These are phyloP conservation scores for Curvularia verruculosa DNA, from an alignment of 2,329 filamentous ascomycete species.

Conservation along the genomic window DNA sequence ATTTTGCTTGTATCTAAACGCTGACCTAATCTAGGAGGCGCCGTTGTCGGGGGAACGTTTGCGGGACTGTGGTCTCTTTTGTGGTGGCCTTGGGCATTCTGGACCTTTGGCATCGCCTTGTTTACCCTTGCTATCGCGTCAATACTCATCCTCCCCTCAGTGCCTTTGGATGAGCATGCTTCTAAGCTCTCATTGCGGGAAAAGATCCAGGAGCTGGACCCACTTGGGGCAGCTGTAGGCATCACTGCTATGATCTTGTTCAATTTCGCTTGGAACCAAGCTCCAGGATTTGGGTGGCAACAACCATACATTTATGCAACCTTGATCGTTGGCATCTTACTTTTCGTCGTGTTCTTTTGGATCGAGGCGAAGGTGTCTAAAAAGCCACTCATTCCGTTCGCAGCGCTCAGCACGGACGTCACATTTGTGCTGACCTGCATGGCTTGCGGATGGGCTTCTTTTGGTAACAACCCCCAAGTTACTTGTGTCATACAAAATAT, in stretches of 20 bases:
- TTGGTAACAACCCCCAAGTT: constrained; percentile 29
- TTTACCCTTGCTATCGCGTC: constrained; percentile 47
- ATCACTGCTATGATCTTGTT: constrained; percentile 63
- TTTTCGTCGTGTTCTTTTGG: constrained; percentile 63
- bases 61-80: constrained; percentile 50
- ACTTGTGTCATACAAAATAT: neutral
- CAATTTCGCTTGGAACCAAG: constrained; percentile 73
- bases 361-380: constrained; percentile 54
- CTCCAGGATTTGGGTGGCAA: constrained; percentile 64
- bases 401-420: constrained; percentile 56
- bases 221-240: constrained; percentile 56
- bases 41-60: constrained; percentile 51
- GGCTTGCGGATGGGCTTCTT: constrained; percentile 51
- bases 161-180: constrained; percentile 26
- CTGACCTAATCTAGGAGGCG: constrained; percentile 40
- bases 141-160: constrained; percentile 50
- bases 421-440: constrained; percentile 63
- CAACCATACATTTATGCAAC: constrained; percentile 62
- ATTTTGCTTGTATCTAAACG: neutral
- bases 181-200: constrained; percentile 20
- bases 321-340: constrained; percentile 62
- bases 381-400: constrained; percentile 65
- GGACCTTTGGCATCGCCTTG: constrained; percentile 51
- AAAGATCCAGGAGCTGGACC: constrained; percentile 49
- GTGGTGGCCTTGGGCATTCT: constrained; percentile 63